A percentile compares a stretch with the other conserved stretches of the same genome.
Evolutionary conservation across 371 early-diverging fungal species (phyloP).

Genomic region (Lichtheimia hyalospora): DNA sequence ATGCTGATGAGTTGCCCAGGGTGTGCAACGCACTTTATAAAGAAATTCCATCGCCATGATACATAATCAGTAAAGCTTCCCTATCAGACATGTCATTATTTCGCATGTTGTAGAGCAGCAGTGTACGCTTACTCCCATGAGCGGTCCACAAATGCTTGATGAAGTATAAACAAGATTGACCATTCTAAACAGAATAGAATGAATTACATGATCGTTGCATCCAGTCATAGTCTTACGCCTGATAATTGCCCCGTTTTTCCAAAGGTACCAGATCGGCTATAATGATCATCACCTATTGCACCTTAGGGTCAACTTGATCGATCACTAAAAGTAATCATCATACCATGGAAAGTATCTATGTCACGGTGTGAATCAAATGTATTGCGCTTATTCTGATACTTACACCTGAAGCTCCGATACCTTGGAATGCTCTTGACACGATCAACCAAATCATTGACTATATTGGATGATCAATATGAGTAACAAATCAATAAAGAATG

Average conservation of each 20-base stretch:
- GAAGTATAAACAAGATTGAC: not conserved
- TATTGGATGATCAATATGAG: not conserved
- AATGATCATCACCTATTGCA: not conserved
- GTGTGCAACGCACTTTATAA: slow-evolving; percentile 31
- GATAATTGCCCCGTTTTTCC: not conserved
- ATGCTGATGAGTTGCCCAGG: not conserved
- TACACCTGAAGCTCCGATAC: not conserved
- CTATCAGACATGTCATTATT: slow-evolving; percentile 8
- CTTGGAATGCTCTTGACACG: not conserved
- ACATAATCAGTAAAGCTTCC: slow-evolving; percentile 39
- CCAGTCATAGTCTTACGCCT: not conserved
- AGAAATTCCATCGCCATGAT: slow-evolving; percentile 50
- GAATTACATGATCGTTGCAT: not conserved
- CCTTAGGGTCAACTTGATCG: not conserved
- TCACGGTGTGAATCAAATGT: not conserved
- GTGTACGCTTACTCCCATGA: not conserved
- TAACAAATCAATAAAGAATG: not conserved
- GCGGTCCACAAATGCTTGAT: not conserved
- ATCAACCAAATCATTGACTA: not conserved
- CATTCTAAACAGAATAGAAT: not conserved
- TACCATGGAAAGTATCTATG: not conserved
- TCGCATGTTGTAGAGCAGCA: not conserved
- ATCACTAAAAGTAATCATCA: not conserved
- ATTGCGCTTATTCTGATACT: not conserved
- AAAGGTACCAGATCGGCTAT: not conserved